Conservation (phyloP, 345 rosid species). For the Pistacia atlantica region DNA sequence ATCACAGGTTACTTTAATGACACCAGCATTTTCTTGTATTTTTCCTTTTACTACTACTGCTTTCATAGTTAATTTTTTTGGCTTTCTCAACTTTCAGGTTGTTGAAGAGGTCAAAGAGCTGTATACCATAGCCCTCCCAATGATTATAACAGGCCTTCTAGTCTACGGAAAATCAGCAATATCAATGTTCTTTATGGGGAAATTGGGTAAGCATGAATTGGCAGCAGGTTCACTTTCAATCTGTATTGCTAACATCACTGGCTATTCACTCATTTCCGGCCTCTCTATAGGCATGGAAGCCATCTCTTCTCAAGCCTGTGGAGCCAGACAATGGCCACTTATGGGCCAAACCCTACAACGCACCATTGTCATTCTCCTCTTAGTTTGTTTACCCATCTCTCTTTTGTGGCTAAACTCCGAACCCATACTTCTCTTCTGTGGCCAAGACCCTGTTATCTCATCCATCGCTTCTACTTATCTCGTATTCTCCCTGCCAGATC, state of each 20-base stretch:
- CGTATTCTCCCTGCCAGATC: conserved; percentile 49
- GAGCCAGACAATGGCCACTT: conserved; percentile 53
- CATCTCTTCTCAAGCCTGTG: conserved; percentile 61
- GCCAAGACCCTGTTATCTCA: conserved; percentile 52
- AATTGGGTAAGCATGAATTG: conserved; percentile 49
- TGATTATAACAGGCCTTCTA: conserved; percentile 56
- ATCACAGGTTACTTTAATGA: conserved; percentile 30
- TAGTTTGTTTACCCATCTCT: conserved; percentile 51
- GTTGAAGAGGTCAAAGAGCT: conserved; percentile 54
- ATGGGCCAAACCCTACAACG: conserved; percentile 60
- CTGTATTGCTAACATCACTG: conserved; percentile 53
- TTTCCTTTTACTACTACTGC: neutral
- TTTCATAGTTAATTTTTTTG: neutral
- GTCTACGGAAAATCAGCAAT: conserved; percentile 46
- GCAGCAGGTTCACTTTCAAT: conserved; percentile 62
- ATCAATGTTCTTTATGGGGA: conserved; percentile 57
- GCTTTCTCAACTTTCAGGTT: conserved; percentile 28
- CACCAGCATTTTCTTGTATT: neutral
- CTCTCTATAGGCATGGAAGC: conserved; percentile 63
- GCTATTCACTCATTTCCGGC: conserved; percentile 57
- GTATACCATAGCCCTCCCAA: conserved; percentile 44
- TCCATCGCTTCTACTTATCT: conserved; percentile 47
- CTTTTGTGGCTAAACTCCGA: conserved; percentile 48
- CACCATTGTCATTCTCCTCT: conserved; percentile 43
- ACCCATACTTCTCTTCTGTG: conserved; percentile 40